phyloP scores from a whole-genome alignment of 768 basidiomycete species.

The Kwoniella pini region DNA sequence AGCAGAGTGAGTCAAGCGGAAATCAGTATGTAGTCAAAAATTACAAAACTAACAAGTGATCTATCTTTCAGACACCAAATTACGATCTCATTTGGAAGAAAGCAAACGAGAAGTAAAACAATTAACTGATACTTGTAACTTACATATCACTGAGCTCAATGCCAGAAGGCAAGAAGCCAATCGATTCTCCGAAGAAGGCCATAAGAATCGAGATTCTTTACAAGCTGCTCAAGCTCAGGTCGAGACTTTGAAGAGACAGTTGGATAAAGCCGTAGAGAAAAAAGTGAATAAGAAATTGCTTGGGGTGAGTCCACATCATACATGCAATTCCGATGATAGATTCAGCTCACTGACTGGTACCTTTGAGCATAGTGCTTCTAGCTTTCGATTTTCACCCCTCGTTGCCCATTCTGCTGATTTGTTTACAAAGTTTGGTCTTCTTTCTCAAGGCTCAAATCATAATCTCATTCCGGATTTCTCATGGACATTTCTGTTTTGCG shows the following conservation, averaged over 20 bases:
- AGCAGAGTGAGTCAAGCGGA: conserved; percentile 28
- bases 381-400: too few species aligned
- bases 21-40: not conserved
- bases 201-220: conserved; percentile 25
- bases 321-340: not conserved
- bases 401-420: too few species aligned
- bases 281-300: conserved; percentile 44
- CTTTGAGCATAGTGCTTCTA: not conserved
- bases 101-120: conserved; percentile 30
- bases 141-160: conserved; percentile 36
- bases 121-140: conserved; percentile 23
- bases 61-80: conserved; percentile 26
- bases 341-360: not conserved
- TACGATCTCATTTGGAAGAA: conserved; percentile 42
- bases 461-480: too few species aligned
- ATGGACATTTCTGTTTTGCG: too few species aligned
- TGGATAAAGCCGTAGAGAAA: conserved; percentile 41
- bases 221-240: conserved; percentile 38
- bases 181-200: conserved; percentile 23
- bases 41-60: not conserved
- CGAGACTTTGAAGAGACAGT: conserved; percentile 37
- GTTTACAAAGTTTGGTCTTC: too few species aligned
- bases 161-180: conserved; percentile 29
- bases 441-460: too few species aligned
- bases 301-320: conserved; percentile 34